Conservation (phyloP, 164 flowering plant species). For the Chloranthus sessilifolius region DNA sequence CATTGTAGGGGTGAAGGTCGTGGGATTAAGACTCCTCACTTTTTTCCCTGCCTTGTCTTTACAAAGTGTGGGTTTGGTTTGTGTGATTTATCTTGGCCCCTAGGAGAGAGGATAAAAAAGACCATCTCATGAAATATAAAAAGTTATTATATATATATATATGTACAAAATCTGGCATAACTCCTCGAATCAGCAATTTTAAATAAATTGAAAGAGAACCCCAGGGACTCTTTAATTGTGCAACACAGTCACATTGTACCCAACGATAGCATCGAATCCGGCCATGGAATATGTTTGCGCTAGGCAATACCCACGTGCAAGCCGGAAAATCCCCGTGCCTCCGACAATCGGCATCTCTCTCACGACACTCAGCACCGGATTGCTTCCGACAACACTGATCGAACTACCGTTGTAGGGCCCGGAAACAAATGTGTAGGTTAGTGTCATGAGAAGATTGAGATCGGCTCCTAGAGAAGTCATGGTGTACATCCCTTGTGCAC, state of each 20-base stretch:
- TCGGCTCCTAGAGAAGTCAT: slow-evolving; percentile 22
- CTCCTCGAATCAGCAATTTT: too few relatives aligned
- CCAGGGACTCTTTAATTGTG: too few relatives aligned
- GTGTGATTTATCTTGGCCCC: too few relatives aligned
- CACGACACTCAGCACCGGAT: slow-evolving; percentile 22
- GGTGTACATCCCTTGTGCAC: slow-evolving; percentile 34
- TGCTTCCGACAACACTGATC: slow-evolving; percentile 34
- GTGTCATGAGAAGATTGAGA: slow-evolving; percentile 25
- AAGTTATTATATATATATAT: too few relatives aligned
- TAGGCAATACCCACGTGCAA: slow-evolving; percentile 34
- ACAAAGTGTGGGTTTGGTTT: too few relatives aligned
- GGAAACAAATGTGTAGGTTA: slow-evolving; percentile 12
- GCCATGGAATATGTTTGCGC: slow-evolving; percentile 15
- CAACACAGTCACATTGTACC: slow-evolving; percentile 28
- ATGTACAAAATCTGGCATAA: too few relatives aligned
- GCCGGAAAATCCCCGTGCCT: slow-evolving; percentile 35
- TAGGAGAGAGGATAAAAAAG: too few relatives aligned
- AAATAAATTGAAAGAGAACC: too few relatives aligned
- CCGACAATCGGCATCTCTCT: slow-evolving; percentile 46
- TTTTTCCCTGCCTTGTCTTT: too few relatives aligned
- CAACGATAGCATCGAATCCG: slow-evolving; percentile 22
- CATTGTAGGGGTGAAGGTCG: too few relatives aligned
- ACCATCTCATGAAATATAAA: too few relatives aligned
- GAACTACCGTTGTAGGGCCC: slow-evolving; percentile 37
- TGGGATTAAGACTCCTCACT: too few relatives aligned